Evolutionary conservation across 768 basidiomycete genomes (phyloP).

Genomic region (Rhizopogon vulgaris): DNA sequence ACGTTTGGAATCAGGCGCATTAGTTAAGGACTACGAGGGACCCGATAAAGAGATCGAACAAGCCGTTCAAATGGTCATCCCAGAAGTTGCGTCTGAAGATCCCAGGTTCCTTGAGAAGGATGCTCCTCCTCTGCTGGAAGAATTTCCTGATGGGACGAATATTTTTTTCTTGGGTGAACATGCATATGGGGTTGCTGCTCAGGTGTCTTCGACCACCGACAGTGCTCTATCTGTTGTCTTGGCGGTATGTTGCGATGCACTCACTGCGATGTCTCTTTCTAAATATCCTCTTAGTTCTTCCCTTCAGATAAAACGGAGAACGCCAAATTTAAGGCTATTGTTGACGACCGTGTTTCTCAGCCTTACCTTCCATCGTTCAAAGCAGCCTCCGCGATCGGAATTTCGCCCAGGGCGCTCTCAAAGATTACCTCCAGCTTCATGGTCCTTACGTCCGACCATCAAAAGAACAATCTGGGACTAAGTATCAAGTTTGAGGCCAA

Average conservation of each 20-base stretch:
- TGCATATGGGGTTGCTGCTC: conserved; percentile 93
- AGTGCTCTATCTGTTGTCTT: conserved; percentile 73
- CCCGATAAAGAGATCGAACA: conserved; percentile 77
- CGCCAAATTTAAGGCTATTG: conserved; percentile 67
- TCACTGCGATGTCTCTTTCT: neutral
- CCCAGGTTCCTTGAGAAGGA: conserved; percentile 78
- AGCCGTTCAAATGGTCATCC: conserved; percentile 81
- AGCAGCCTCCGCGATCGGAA: conserved; percentile 64
- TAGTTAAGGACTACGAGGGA: conserved; percentile 92
- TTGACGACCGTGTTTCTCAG: conserved; percentile 40
- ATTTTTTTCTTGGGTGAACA: conserved; percentile 96
- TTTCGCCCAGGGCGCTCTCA: conserved; percentile 76
- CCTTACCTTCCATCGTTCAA: conserved; percentile 77
- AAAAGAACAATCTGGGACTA: conserved; percentile 86
- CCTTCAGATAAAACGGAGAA: conserved; percentile 78
- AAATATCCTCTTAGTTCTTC: conserved; percentile 58
- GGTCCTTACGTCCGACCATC: conserved; percentile 68
- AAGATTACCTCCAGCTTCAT: conserved; percentile 93
- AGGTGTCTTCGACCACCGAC: conserved; percentile 70
- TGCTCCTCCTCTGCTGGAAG: conserved; percentile 76
- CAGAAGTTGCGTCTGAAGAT: conserved; percentile 81
- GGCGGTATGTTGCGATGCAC: conserved; percentile 48
- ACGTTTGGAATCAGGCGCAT: conserved; percentile 80
- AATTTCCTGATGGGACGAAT: conserved; percentile 85
- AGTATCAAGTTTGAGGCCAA: conserved; percentile 97